Conservation (phyloP, 192 early-diverging fungal genomes). For the Coemansia furcata region DNA sequence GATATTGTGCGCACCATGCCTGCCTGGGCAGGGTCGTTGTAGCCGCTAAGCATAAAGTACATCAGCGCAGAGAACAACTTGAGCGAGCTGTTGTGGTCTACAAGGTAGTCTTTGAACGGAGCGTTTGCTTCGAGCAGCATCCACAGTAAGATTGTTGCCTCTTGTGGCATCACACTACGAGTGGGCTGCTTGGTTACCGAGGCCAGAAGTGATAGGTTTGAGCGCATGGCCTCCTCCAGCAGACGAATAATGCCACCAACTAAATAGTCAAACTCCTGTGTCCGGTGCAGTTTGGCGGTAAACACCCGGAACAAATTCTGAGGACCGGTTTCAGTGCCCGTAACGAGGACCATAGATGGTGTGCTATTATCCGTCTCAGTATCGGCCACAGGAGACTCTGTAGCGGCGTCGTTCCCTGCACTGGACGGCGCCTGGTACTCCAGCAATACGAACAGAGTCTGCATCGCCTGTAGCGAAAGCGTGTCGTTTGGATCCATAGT, state of each 20-base stretch:
- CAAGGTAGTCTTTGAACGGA: slow-evolving; percentile 41
- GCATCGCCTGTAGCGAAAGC: slow-evolving; percentile 69
- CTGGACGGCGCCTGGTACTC: slow-evolving; percentile 62
- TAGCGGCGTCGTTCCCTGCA: not conserved
- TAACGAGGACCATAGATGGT: slow-evolving; percentile 40
- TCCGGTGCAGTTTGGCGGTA: slow-evolving; percentile 75
- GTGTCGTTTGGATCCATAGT: slow-evolving; percentile 71
- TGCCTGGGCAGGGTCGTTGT: slow-evolving; percentile 42
- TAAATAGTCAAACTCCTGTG: slow-evolving; percentile 81
- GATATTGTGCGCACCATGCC: slow-evolving; percentile 69
- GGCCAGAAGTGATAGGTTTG: slow-evolving; percentile 41
- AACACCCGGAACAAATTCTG: slow-evolving; percentile 80
- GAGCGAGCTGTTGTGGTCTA: slow-evolving; percentile 48
- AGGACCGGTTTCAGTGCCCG: slow-evolving; percentile 30
- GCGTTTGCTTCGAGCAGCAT: slow-evolving; percentile 76
- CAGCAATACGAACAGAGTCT: slow-evolving; percentile 58
- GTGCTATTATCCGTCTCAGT: slow-evolving; percentile 17
- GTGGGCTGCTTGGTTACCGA: slow-evolving; percentile 41
- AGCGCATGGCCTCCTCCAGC: slow-evolving; percentile 73
- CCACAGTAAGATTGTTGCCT: slow-evolving; percentile 85
- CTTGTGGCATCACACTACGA: slow-evolving; percentile 48
- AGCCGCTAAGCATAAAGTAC: slow-evolving; percentile 51
- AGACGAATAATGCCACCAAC: slow-evolving; percentile 76
- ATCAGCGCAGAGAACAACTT: slow-evolving; percentile 40
- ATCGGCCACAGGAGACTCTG: not conserved